phyloP scores from a whole-genome alignment of 164 flowering plant genomes.

The Magnolia kwangsiensis region DNA sequence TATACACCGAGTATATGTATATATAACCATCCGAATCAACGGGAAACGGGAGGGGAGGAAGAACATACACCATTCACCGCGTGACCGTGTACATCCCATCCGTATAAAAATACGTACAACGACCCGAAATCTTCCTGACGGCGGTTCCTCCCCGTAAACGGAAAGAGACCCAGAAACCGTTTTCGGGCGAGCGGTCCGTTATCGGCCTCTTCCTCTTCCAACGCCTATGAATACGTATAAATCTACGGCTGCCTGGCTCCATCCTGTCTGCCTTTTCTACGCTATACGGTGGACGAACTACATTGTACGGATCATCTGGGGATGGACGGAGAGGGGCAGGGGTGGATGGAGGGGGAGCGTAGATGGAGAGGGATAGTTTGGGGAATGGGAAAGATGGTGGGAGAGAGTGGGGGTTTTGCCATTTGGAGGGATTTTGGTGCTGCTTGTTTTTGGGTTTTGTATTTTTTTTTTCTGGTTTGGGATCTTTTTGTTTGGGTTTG shows the following conservation, averaged over 20 bases:
- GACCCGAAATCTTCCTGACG: slow-evolving; percentile 6
- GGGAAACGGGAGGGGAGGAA: slow-evolving; percentile 23
- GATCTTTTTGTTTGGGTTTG: slow-evolving; percentile 4
- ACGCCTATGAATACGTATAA: slow-evolving; percentile 4
- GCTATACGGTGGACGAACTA: slow-evolving; percentile 35
- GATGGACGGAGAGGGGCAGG: slow-evolving; percentile 33
- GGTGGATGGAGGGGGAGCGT: slow-evolving; percentile 18
- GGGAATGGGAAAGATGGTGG: slow-evolving; percentile 21
- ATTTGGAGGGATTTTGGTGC: not conserved
- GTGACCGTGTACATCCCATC: slow-evolving; percentile 15
- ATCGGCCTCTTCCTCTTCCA: not conserved
- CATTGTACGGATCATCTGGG: slow-evolving; percentile 43
- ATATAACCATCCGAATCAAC: slow-evolving; percentile 18
- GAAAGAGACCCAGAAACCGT: not conserved
- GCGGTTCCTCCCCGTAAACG: slow-evolving; percentile 15
- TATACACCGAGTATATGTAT: slow-evolving; percentile 22
- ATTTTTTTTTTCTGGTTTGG: not conserved
- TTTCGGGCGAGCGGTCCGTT: not conserved
- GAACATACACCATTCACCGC: slow-evolving; percentile 29
- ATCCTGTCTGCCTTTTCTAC: slow-evolving; percentile 66
- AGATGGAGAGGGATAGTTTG: slow-evolving; percentile 24
- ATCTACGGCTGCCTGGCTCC: slow-evolving; percentile 62
- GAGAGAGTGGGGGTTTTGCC: not conserved
- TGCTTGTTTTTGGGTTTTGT: slow-evolving; percentile 1
- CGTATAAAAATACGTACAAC: slow-evolving; percentile 9